Conservation (phyloP, 108 stramenopile genomes). For the Cyclostephanos tholiformis region DNA sequence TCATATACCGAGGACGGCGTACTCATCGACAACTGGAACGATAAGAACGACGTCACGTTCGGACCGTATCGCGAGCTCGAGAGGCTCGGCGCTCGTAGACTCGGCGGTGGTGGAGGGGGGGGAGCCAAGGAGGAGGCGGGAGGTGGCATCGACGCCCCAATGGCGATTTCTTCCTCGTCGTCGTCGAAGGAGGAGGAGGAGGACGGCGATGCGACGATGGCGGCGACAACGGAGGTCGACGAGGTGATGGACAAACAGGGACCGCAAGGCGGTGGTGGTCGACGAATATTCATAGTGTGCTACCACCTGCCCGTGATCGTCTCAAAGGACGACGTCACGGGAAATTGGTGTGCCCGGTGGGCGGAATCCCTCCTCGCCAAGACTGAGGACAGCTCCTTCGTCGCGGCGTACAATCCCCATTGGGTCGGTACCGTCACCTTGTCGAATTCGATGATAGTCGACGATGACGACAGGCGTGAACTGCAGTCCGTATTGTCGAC, state of each 20-base stretch:
- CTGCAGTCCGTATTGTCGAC: conserved; percentile 42
- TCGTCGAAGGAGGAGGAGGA: background rate
- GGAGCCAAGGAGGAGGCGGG: conserved; percentile 23
- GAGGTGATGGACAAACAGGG: background rate
- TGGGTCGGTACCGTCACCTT: conserved; percentile 72
- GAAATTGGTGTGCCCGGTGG: conserved; percentile 62
- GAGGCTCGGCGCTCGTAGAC: conserved; percentile 16
- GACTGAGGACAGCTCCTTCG: conserved; percentile 49
- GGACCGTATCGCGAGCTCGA: conserved; percentile 21
- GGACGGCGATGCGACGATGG: conserved; percentile 2
- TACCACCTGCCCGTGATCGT: conserved; percentile 73
- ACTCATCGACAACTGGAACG: conserved; percentile 45
- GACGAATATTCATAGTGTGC: conserved; percentile 60
- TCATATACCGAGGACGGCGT: conserved; percentile 43
- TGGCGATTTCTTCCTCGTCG: background rate
- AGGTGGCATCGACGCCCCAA: conserved; percentile 34
- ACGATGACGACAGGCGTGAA: conserved; percentile 51
- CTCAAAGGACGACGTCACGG: conserved; percentile 37
- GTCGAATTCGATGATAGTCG: conserved; percentile 29
- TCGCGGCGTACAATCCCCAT: conserved; percentile 46
- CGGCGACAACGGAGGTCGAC: background rate
- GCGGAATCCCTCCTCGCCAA: conserved; percentile 72
- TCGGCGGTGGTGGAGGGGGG: conserved; percentile 24
- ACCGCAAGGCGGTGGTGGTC: background rate
- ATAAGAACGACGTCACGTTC: conserved; percentile 22